Evolutionary conservation across 495 filamentous ascomycete genomes (phyloP).

Genomic region (Oidiodendron maius): DNA sequence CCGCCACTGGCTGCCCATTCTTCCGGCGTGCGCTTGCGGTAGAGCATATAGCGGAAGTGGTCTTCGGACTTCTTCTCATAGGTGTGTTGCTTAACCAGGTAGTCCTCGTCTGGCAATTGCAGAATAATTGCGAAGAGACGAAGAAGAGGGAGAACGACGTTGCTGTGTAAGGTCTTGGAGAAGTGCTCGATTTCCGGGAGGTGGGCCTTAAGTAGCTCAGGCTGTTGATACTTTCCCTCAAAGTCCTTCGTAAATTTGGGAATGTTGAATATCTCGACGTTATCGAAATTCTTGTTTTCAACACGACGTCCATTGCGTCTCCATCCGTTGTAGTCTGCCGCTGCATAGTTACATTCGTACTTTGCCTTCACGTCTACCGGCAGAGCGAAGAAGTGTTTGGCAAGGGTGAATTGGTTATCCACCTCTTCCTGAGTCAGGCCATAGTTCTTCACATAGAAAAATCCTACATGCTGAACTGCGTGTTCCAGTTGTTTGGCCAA

Average conservation of each 20-base stretch:
- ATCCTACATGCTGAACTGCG: slow-evolving; percentile 20
- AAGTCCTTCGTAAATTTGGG: slow-evolving; percentile 43
- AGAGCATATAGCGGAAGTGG: slow-evolving; percentile 52
- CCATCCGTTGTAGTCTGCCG: slow-evolving; percentile 42
- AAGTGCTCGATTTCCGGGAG: slow-evolving; percentile 41
- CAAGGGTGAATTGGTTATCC: slow-evolving; percentile 50
- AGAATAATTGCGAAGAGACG: slow-evolving; percentile 43
- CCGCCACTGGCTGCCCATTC: slow-evolving; percentile 28
- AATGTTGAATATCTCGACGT: slow-evolving; percentile 51
- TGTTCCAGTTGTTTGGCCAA: slow-evolving; percentile 26
- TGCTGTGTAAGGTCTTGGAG: slow-evolving; percentile 36
- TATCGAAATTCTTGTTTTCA: slow-evolving; percentile 35
- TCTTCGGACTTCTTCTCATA: slow-evolving; percentile 40
- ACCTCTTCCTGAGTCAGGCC: slow-evolving; percentile 51
- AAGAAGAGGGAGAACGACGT: slow-evolving; percentile 39
- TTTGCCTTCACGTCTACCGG: slow-evolving; percentile 49
- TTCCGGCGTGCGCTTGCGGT: slow-evolving; percentile 34
- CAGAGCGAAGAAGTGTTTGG: slow-evolving; percentile 46
- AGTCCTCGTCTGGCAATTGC: slow-evolving; percentile 47
- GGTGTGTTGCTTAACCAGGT: slow-evolving; percentile 41
- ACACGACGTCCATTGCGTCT: slow-evolving; percentile 24
- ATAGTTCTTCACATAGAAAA: slow-evolving; percentile 52
- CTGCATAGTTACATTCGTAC: slow-evolving; percentile 39
- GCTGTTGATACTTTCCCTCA: slow-evolving; percentile 36
- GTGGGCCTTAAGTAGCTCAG: slow-evolving; percentile 33